Conservation (phyloP, 2,329 filamentous ascomycete species). For the Fonsecaea multimorphosa region DNA sequence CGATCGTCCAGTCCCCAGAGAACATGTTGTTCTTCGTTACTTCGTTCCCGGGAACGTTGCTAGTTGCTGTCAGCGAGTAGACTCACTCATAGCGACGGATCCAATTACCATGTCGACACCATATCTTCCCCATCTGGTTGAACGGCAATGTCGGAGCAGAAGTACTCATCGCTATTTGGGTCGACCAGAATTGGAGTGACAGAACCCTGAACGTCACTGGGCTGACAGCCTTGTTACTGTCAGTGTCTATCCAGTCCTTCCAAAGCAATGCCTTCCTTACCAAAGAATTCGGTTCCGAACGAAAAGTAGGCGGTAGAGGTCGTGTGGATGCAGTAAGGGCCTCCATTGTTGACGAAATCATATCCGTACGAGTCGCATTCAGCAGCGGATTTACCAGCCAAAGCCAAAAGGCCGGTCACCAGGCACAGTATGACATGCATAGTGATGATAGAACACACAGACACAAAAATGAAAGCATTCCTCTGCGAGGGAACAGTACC, state of each 20-base stretch:
- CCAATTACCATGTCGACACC: slow-evolving; percentile 35
- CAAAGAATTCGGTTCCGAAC: slow-evolving; percentile 36
- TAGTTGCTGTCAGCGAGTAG: slow-evolving; percentile 14
- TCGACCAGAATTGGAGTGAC: slow-evolving; percentile 37
- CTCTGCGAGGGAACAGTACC: not conserved
- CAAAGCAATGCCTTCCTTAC: slow-evolving; percentile 10
- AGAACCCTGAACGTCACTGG: slow-evolving; percentile 32
- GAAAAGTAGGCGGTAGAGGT: slow-evolving; percentile 35
- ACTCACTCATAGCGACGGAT: not conserved
- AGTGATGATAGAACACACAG: slow-evolving; percentile 10
- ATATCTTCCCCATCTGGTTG: slow-evolving; percentile 33
- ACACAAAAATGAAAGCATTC: slow-evolving; percentile 1
- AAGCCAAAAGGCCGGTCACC: slow-evolving; percentile 17
- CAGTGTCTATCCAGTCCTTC: not conserved
- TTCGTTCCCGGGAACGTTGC: slow-evolving; percentile 36
- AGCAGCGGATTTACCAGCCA: slow-evolving; percentile 22
- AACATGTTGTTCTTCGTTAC: slow-evolving; percentile 35
- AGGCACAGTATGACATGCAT: slow-evolving; percentile 22
- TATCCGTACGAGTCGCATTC: slow-evolving; percentile 36
- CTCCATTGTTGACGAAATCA: slow-evolving; percentile 36
- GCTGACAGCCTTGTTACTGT: slow-evolving; percentile 30
- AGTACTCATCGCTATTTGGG: slow-evolving; percentile 37
- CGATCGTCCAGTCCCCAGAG: slow-evolving; percentile 35
- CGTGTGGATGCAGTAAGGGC: slow-evolving; percentile 38
- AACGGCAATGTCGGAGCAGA: slow-evolving; percentile 37